Conservation (phyloP, 495 filamentous ascomycete genomes). For the Annulohypoxylon stygium region DNA sequence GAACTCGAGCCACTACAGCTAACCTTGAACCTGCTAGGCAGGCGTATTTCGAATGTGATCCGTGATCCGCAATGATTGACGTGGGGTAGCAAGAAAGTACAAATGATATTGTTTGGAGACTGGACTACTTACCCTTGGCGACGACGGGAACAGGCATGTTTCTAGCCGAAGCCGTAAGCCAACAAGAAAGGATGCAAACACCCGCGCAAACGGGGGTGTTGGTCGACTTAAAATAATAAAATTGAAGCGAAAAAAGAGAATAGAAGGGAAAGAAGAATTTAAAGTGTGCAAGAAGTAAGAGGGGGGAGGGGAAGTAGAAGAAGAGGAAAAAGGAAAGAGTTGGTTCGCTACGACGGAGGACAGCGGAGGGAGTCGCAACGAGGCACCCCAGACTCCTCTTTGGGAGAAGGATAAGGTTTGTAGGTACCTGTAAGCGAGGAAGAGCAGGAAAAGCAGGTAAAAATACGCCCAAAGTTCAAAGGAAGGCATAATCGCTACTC, state of each 20-base stretch:
- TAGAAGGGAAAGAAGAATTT: constrained; percentile 14
- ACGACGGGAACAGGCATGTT: constrained; percentile 61
- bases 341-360: constrained; percentile 29
- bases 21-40: constrained; percentile 12
- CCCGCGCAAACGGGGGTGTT: constrained; percentile 1
- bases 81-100: constrained; percentile 41
- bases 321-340: constrained; percentile 8
- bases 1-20: constrained; percentile 35
- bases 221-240: neutral
- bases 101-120: constrained; percentile 34
- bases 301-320: constrained; percentile 15
- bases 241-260: constrained; percentile 4
- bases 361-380: constrained; percentile 17
- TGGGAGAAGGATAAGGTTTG: constrained; percentile 34
- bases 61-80: constrained; percentile 41
- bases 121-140: constrained; percentile 59
- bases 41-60: constrained; percentile 34
- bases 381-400: constrained; percentile 15
- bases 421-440: constrained; percentile 17
- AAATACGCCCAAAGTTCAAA: constrained; percentile 20
- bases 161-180: constrained; percentile 18
- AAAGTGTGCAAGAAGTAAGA: constrained; percentile 2
- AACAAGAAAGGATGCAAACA: constrained; percentile 21
- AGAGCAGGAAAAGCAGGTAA: constrained; percentile 18
- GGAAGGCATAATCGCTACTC: constrained; percentile 23